These are phyloP conservation scores for Coemansia sp. DNA, from an alignment of 192 early-diverging fungal species.

Conservation along the genomic window DNA sequence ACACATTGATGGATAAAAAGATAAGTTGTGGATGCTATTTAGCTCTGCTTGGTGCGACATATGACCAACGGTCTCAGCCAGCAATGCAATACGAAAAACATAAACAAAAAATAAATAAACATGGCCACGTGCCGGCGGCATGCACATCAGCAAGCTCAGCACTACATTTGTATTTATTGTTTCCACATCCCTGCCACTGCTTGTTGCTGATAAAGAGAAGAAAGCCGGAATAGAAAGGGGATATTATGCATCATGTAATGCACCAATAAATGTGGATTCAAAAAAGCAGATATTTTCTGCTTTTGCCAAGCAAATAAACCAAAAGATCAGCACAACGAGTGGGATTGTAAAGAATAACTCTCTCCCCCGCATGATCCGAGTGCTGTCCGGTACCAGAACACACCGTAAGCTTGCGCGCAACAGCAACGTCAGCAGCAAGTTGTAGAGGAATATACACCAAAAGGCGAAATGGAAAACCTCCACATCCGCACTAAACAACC, in stretches of 20 bases:
- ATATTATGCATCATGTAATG: background rate
- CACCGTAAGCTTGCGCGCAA: background rate
- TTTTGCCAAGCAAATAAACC: too few relatives aligned
- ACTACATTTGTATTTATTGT: background rate
- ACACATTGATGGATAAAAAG: background rate
- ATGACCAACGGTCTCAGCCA: background rate
- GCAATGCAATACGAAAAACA: constrained; percentile 8
- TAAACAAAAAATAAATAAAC: constrained; percentile 6
- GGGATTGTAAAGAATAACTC: too few relatives aligned
- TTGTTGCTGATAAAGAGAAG: background rate
- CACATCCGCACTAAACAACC: background rate
- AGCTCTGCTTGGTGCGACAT: background rate
- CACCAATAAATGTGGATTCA: background rate
- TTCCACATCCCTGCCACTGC: background rate
- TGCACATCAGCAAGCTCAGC: background rate
- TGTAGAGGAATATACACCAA: background rate
- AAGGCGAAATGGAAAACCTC: background rate
- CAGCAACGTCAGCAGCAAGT: background rate
- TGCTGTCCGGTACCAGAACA: too few relatives aligned
- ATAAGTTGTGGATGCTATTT: background rate
- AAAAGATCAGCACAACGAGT: too few relatives aligned
- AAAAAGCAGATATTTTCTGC: background rate
- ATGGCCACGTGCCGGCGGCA: background rate
- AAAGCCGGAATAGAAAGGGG: background rate
- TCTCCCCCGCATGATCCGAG: too few relatives aligned